Evolutionary conservation across 2,329 filamentous ascomycete genomes (phyloP).

Genomic region (Phaeosphaeriaceae sp.): DNA sequence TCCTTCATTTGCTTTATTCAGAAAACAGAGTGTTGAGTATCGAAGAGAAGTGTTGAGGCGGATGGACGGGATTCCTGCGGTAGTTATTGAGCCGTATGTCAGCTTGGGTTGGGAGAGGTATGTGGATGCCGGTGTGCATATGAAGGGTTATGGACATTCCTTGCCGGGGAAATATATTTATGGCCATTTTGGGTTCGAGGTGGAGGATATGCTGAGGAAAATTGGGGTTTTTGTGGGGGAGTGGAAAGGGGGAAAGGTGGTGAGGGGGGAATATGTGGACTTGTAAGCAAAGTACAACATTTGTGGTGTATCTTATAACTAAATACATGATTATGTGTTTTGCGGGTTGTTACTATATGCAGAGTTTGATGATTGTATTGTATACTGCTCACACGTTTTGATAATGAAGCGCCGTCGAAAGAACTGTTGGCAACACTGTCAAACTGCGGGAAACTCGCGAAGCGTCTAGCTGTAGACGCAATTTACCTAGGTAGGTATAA

Average conservation of each 20-base stretch:
- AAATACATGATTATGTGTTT: too few relatives aligned
- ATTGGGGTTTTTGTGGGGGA: slow-evolving; percentile 3
- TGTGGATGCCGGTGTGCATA: slow-evolving; percentile 60
- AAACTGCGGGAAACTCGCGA: too few relatives aligned
- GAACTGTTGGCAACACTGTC: too few relatives aligned
- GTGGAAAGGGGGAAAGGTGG: slow-evolving; percentile 5
- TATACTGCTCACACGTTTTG: too few relatives aligned
- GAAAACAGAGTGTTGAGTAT: slow-evolving; percentile 52
- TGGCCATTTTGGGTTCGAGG: background rate
- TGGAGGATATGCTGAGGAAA: slow-evolving; percentile 4
- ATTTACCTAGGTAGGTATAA: too few relatives aligned
- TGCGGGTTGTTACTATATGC: too few relatives aligned
- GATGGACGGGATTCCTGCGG: slow-evolving; percentile 50
- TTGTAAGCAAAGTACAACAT: too few relatives aligned
- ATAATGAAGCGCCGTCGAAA: too few relatives aligned
- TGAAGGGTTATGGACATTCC: slow-evolving; percentile 55
- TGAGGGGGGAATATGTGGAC: slow-evolving; percentile 17
- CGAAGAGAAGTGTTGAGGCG: slow-evolving; percentile 52
- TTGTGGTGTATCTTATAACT: too few relatives aligned
- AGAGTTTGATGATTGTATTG: too few relatives aligned
- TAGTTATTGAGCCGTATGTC: slow-evolving; percentile 65
- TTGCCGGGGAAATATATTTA: slow-evolving; percentile 3
- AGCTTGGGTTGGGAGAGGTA: slow-evolving; percentile 65
- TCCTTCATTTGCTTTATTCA: slow-evolving; percentile 56
- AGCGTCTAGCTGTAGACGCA: too few relatives aligned